These are phyloP conservation scores for Sicyos baderoa DNA, from an alignment of 306 rosid genomes.

Conservation along the genomic window DNA sequence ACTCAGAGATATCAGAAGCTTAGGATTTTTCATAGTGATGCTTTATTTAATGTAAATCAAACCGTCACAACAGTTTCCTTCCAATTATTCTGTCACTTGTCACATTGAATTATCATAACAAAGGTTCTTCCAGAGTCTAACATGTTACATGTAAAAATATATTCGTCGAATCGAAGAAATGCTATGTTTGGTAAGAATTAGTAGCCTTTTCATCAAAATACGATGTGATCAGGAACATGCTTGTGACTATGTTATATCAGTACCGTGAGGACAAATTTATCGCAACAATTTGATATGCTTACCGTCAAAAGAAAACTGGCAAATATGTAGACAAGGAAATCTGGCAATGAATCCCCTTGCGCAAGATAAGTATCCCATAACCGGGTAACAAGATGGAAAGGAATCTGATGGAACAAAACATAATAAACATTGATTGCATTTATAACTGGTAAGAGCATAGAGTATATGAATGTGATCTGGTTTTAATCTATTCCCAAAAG, in stretches of 20 bases:
- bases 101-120: not conserved
- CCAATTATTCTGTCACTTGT: not conserved
- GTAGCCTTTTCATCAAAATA: not conserved
- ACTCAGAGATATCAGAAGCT: not conserved
- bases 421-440: conserved; percentile 24
- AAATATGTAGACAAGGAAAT: conserved; percentile 92
- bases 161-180: not conserved
- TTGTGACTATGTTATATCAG: not conserved
- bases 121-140: not conserved
- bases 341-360: conserved; percentile 94
- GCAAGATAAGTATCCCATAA: conserved; percentile 99
- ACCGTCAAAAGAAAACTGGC: conserved; percentile 98
- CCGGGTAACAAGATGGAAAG: conserved; percentile 80
- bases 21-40: not conserved
- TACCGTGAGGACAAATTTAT: not conserved
- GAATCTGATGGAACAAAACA: conserved; percentile 49
- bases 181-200: not conserved
- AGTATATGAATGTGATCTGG: not conserved
- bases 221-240: not conserved
- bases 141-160: not conserved
- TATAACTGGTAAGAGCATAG: conserved; percentile 21
- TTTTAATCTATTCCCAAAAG: not conserved
- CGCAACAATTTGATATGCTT: conserved; percentile 24
- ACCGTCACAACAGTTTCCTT: not conserved
- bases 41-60: not conserved